phyloP scores from a whole-genome alignment of 148 eudicot genomes.

The Diospyros lotus region DNA sequence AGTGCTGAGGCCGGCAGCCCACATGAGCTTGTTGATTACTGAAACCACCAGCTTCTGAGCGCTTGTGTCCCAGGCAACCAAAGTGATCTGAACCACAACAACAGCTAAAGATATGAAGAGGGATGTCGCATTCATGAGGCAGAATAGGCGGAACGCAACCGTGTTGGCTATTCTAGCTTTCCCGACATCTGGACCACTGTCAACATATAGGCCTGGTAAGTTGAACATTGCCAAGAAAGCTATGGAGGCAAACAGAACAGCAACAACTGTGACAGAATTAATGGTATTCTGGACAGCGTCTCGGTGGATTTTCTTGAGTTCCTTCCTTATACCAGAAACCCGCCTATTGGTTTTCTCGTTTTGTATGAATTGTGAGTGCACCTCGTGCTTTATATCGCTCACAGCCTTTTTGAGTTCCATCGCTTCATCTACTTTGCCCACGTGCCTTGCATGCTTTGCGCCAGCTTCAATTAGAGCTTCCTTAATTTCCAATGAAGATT shows the following conservation, averaged over 20 bases:
- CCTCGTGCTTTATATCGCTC: constrained; percentile 86
- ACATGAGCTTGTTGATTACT: constrained; percentile 82
- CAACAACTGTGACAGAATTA: constrained; percentile 83
- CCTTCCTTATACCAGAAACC: constrained; percentile 80
- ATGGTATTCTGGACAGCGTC: constrained; percentile 90
- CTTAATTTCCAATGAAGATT: constrained; percentile 46
- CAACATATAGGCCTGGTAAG: constrained; percentile 58
- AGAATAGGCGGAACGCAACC: constrained; percentile 57
- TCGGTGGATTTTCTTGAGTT: constrained; percentile 71
- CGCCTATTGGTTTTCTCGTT: constrained; percentile 75
- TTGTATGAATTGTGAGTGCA: constrained; percentile 73
- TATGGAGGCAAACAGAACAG: constrained; percentile 82
- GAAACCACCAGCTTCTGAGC: constrained; percentile 74
- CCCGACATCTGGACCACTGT: constrained; percentile 42
- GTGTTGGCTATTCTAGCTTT: constrained; percentile 49
- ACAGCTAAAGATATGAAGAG: constrained; percentile 81
- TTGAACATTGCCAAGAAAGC: constrained; percentile 84
- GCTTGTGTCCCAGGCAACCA: constrained; percentile 83
- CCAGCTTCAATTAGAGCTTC: constrained; percentile 65
- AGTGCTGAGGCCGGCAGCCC: constrained; percentile 89
- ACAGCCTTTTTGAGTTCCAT: constrained; percentile 81
- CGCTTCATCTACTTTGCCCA: constrained; percentile 58
- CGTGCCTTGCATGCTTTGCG: constrained; percentile 60
- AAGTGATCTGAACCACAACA: constrained; percentile 84
- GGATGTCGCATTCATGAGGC: constrained; percentile 66